Evolutionary conservation across 257 asterid genomes (phyloP).

Genomic region (Solanum arcanum): DNA sequence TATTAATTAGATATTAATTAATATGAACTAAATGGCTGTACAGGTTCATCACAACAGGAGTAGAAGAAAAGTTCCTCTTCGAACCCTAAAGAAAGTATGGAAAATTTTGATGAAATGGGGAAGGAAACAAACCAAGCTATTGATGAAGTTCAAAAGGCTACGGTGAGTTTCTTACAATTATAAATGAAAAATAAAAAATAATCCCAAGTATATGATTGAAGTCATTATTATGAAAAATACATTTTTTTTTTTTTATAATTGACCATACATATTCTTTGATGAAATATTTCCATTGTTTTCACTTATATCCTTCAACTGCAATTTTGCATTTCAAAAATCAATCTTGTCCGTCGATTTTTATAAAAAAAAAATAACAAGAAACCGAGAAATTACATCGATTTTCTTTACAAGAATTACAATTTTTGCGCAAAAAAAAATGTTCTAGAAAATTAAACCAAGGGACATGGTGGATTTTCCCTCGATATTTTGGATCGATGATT

Average conservation of each 20-base stretch:
- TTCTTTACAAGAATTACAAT: background rate
- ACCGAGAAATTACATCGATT: background rate
- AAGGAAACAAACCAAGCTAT: background rate
- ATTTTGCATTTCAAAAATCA: too few relatives aligned
- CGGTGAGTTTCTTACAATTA: background rate
- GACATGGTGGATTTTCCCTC: background rate
- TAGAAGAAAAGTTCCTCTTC: background rate
- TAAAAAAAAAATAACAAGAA: background rate
- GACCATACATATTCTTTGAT: background rate
- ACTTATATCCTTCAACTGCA: background rate
- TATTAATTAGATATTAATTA: background rate
- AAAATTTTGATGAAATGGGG: background rate
- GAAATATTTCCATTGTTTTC: background rate
- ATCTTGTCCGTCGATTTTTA: background rate
- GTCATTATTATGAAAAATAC: background rate
- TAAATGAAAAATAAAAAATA: background rate
- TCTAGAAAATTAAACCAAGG: background rate
- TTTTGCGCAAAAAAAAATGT: too few relatives aligned
- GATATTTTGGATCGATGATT: background rate
- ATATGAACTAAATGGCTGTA: background rate
- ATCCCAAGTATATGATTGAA: background rate
- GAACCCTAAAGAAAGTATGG: background rate
- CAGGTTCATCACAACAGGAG: background rate
- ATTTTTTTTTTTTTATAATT: too few relatives aligned
- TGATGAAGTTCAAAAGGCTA: background rate